Percentiles rank a stretch among this genome's conserved stretches.
Evolutionary conservation across 2,329 filamentous ascomycete species (phyloP).

Genomic region (Septoria linicola): DNA sequence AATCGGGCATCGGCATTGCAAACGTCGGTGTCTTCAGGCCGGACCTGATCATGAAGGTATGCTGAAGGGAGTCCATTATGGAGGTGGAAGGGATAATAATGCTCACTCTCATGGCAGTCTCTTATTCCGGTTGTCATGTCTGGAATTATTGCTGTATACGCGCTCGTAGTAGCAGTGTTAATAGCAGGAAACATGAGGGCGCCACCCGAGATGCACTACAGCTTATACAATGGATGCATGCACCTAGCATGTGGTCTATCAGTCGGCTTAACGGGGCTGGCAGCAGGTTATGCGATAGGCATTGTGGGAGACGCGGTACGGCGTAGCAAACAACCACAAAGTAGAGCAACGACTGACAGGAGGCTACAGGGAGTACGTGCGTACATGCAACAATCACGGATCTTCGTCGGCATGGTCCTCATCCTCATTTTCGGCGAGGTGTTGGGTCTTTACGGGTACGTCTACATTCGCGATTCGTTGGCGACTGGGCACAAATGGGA

Average conservation of each 20-base stretch:
- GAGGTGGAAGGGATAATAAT: neutral
- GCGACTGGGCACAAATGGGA: neutral
- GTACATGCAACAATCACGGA: constrained; percentile 92
- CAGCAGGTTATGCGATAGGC: constrained; percentile 94
- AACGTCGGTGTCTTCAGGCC: constrained; percentile 82
- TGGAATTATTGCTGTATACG: constrained; percentile 97
- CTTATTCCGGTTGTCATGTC: constrained; percentile 94
- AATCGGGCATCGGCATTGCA: constrained; percentile 83
- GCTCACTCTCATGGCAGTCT: constrained; percentile 54
- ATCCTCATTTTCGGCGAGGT: constrained; percentile 99
- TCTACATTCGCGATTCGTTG: constrained; percentile 15
- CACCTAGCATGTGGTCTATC: constrained; percentile 88
- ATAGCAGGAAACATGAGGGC: constrained; percentile 87
- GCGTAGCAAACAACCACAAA: constrained; percentile 14
- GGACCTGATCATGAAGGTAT: constrained; percentile 87
- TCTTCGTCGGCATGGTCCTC: constrained; percentile 98
- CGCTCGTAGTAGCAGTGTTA: constrained; percentile 92
- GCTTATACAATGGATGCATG: constrained; percentile 88
- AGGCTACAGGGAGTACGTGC: constrained; percentile 69
- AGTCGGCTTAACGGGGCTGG: constrained; percentile 87
- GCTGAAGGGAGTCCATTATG: constrained; percentile 16
- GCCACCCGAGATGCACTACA: constrained; percentile 67
- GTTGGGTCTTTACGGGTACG: constrained; percentile 90
- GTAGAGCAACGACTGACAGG: neutral
- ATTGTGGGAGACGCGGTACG: constrained; percentile 85